phyloP scores from a whole-genome alignment of 768 basidiomycete genomes.

The Ephemerocybe angulata region DNA sequence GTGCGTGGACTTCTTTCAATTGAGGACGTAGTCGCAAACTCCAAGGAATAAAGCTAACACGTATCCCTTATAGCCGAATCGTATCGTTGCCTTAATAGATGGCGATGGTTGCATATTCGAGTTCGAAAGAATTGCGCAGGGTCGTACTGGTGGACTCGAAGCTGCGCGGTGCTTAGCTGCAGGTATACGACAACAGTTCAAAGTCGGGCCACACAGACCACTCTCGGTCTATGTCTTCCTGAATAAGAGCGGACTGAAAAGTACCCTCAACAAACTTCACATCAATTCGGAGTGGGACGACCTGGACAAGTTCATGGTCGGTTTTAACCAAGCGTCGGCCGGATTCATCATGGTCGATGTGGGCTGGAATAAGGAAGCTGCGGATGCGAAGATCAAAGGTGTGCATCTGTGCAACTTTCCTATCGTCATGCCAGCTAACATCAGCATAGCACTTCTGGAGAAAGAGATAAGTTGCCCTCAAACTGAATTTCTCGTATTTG shows the following conservation, averaged over 20 bases:
- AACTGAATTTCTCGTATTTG: constrained; percentile 63
- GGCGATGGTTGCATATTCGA: constrained; percentile 65
- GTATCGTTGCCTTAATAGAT: constrained; percentile 52
- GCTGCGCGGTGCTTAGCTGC: constrained; percentile 50
- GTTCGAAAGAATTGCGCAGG: constrained; percentile 47
- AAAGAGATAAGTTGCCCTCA: constrained; percentile 61
- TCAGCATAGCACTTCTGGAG: constrained; percentile 44
- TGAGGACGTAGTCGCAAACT: too few species aligned
- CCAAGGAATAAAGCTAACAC: too few species aligned
- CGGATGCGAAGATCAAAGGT: constrained; percentile 77
- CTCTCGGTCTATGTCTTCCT: constrained; percentile 62
- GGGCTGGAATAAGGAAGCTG: constrained; percentile 67
- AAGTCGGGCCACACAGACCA: constrained; percentile 40
- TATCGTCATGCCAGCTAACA: constrained; percentile 1
- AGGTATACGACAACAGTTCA: constrained; percentile 34
- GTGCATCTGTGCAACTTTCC: constrained; percentile 15
- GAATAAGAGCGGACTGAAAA: constrained; percentile 58
- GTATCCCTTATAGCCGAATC: constrained; percentile 32
- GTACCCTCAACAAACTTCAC: constrained; percentile 43
- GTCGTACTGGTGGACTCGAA: constrained; percentile 52
- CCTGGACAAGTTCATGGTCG: constrained; percentile 62
- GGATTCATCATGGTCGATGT: constrained; percentile 69
- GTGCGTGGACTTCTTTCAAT: too few species aligned
- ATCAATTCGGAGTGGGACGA: constrained; percentile 32
- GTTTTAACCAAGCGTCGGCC: constrained; percentile 67